phyloP scores from a whole-genome alignment of 2,329 filamentous ascomycete genomes.

The Paracorniculantispora psalliotae region DNA sequence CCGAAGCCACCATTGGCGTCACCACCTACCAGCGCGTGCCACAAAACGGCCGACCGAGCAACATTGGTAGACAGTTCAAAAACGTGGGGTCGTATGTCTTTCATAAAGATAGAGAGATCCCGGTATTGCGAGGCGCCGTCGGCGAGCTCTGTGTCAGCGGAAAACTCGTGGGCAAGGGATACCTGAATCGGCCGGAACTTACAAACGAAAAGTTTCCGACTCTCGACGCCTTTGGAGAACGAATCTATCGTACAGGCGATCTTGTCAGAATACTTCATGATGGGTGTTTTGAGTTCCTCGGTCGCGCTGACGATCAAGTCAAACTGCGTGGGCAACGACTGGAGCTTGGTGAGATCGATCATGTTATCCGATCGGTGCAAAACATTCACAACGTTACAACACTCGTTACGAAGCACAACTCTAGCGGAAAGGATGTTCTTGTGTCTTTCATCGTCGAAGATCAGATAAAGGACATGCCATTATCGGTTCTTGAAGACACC shows the following conservation, averaged over 20 bases:
- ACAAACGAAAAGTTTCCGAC: constrained; percentile 71
- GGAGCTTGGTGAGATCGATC: constrained; percentile 88
- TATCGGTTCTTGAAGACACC: constrained; percentile 25
- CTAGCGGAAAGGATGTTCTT: constrained; percentile 74
- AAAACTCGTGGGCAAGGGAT: constrained; percentile 82
- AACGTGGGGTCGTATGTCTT: constrained; percentile 85
- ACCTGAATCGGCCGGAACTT: constrained; percentile 74
- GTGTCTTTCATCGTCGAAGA: constrained; percentile 62
- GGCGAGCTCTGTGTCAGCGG: constrained; percentile 89
- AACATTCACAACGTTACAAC: constrained; percentile 68
- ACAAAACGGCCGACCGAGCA: constrained; percentile 71
- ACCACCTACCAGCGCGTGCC: constrained; percentile 86
- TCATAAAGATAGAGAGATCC: constrained; percentile 59
- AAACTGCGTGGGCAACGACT: constrained; percentile 86
- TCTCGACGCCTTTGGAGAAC: constrained; percentile 50
- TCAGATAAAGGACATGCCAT: neutral
- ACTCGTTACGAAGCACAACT: constrained; percentile 64
- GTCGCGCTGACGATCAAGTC: constrained; percentile 84
- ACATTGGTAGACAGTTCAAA: constrained; percentile 80
- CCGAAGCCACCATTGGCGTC: constrained; percentile 87
- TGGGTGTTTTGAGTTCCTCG: constrained; percentile 79
- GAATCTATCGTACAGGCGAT: constrained; percentile 84
- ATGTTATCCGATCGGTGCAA: constrained; percentile 61
- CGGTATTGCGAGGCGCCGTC: constrained; percentile 71
- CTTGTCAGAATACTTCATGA: constrained; percentile 77